Evolutionary conservation across 2,329 filamentous ascomycete genomes (phyloP).

Genomic region (Fusarium azukiicola): DNA sequence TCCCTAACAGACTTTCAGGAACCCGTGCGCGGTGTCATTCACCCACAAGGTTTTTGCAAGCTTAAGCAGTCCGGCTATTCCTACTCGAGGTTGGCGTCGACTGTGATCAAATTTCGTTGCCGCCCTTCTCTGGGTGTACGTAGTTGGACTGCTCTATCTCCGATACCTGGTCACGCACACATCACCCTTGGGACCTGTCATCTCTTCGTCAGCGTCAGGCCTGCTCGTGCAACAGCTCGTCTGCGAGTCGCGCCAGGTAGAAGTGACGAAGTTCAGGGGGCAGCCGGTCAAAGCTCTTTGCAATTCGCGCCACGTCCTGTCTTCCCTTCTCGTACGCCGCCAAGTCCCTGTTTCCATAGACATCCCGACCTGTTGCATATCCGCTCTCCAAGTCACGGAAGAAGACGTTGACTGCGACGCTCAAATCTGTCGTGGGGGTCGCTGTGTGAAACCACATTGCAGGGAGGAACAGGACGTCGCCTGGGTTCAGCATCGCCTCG

Average conservation of each 20-base stretch:
- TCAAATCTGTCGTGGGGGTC: constrained; percentile 77
- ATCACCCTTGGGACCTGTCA: constrained; percentile 7
- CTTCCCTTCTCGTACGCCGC: constrained; percentile 92
- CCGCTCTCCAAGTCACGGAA: constrained; percentile 85
- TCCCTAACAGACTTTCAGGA: constrained; percentile 13
- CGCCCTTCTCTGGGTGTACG: constrained; percentile 5
- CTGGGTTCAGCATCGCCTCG: constrained; percentile 83
- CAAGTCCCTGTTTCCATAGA: constrained; percentile 94
- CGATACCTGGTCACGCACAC: neutral
- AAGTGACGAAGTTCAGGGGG: constrained; percentile 85
- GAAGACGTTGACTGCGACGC: constrained; percentile 94
- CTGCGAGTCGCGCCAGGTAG: constrained; percentile 86
- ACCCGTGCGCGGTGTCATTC: constrained; percentile 6
- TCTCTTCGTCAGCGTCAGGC: constrained; percentile 21
- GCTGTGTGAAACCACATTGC: constrained; percentile 92
- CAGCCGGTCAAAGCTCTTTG: constrained; percentile 81
- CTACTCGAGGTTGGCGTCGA: constrained; percentile 14
- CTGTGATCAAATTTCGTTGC: constrained; percentile 13
- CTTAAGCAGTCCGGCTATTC: neutral
- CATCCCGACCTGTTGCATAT: constrained; percentile 88
- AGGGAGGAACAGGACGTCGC: constrained; percentile 90
- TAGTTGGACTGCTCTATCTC: constrained; percentile 13
- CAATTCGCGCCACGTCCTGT: constrained; percentile 84
- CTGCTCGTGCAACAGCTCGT: constrained; percentile 75
- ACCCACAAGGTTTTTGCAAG: constrained; percentile 14